Evolutionary conservation across 352 stramenopile genomes (phyloP).

Genomic region (Phytophthora niederhauseri): DNA sequence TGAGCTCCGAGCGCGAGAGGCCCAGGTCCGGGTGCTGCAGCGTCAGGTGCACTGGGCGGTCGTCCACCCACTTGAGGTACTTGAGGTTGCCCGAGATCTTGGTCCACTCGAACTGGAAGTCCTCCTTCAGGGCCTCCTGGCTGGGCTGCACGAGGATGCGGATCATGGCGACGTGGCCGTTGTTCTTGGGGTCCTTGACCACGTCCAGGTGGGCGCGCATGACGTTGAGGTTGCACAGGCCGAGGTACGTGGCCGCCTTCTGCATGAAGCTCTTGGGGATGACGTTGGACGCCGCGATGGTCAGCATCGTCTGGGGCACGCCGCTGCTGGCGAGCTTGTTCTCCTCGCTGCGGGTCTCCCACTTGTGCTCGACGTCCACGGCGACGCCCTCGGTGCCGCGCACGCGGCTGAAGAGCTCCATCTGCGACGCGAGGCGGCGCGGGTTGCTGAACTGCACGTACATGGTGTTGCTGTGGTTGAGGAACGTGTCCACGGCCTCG

Average conservation of each 20-base stretch:
- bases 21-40: constrained; percentile 91
- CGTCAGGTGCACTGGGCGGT: constrained; percentile 78
- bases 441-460: constrained; percentile 87
- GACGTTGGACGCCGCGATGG: constrained; percentile 82
- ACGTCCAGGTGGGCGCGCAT: constrained; percentile 95
- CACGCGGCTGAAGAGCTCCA: constrained; percentile 69
- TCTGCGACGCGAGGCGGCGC: constrained; percentile 72
- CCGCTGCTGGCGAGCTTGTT: constrained; percentile 75
- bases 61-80: constrained; percentile 87
- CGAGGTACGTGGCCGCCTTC: constrained; percentile 89
- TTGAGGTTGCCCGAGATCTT: constrained; percentile 91
- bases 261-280: constrained; percentile 84
- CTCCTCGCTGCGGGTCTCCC: constrained; percentile 80
- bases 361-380: constrained; percentile 83
- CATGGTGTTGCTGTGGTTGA: constrained; percentile 79
- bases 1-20: constrained; percentile 93
- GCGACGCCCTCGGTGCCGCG: constrained; percentile 76
- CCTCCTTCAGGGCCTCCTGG: constrained; percentile 48
- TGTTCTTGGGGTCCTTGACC: constrained; percentile 81
- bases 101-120: constrained; percentile 76
- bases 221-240: constrained; percentile 95
- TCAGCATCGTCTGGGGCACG: constrained; percentile 83
- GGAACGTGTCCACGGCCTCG: constrained; percentile 63
- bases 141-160: constrained; percentile 82
- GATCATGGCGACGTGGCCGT: constrained; percentile 77